phyloP scores from a whole-genome alignment of 1,284 basidiomycete genomes.

The Trichosporon coremiiforme region DNA sequence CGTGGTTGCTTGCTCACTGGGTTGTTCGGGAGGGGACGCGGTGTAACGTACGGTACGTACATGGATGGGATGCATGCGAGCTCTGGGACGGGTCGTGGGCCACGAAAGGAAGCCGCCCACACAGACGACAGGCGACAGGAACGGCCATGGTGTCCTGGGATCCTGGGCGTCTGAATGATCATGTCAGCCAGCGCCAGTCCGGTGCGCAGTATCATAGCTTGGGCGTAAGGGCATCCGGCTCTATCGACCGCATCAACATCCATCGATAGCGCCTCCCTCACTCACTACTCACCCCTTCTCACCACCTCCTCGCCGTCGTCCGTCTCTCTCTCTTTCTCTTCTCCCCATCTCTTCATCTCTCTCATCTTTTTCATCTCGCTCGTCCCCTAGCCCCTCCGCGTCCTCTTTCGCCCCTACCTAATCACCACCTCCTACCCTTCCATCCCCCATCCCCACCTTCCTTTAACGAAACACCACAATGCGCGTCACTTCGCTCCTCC shows the following conservation, averaged over 20 bases:
- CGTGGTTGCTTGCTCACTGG: not conserved
- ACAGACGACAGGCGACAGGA: slow-evolving; percentile 1
- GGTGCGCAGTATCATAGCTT: not conserved
- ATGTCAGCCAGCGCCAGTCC: not conserved
- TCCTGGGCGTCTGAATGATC: slow-evolving; percentile 5
- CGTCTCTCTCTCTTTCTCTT: not conserved
- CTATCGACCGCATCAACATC: not conserved
- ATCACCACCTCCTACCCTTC: not conserved
- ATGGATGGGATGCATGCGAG: not conserved
- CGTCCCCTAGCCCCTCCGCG: not conserved
- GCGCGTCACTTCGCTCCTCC: slow-evolving; percentile 2
- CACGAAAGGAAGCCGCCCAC: not conserved
- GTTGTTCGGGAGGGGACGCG: slow-evolving; percentile 3
- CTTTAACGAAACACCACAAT: not conserved
- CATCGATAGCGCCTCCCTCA: not conserved
- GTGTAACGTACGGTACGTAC: slow-evolving; percentile 7
- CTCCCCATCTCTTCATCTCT: slow-evolving; percentile 3
- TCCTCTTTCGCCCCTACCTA: not conserved
- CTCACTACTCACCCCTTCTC: not conserved
- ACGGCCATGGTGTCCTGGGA: not conserved
- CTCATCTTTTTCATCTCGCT: not conserved
- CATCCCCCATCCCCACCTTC: not conserved
- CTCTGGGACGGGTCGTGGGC: not conserved
- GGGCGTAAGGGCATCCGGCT: not conserved
- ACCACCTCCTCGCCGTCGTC: not conserved